These are phyloP conservation scores for Fusarium nisikadoi DNA, from an alignment of 2,329 filamentous ascomycete species.

Conservation along the genomic window DNA sequence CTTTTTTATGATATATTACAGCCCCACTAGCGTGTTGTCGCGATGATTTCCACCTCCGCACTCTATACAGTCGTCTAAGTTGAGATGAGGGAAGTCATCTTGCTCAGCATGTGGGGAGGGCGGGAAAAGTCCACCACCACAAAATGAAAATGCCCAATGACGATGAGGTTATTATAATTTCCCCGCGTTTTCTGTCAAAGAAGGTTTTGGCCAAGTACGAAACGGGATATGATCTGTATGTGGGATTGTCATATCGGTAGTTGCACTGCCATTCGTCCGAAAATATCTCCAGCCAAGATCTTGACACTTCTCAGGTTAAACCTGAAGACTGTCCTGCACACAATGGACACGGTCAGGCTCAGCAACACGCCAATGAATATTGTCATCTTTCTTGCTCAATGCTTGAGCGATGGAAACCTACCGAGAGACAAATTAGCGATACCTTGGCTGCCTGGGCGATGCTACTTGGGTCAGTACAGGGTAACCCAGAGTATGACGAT, in stretches of 20 bases:
- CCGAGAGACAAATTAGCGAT: not conserved
- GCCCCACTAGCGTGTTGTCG: not conserved
- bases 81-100: not conserved
- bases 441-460: not conserved
- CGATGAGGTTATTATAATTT: not conserved
- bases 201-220: not conserved
- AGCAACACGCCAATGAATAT: not conserved
- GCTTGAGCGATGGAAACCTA: not conserved
- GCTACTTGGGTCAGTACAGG: not conserved
- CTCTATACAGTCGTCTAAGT: not conserved
- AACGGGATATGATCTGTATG: not conserved
- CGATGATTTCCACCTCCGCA: not conserved
- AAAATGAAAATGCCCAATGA: not conserved
- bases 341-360: not conserved
- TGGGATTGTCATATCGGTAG: not conserved
- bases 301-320: not conserved
- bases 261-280: not conserved
- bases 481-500: not conserved
- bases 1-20: not conserved
- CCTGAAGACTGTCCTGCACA: not conserved
- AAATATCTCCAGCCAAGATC: not conserved
- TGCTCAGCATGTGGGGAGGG: not conserved
- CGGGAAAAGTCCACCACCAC: not conserved
- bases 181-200: not conserved
- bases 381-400: not conserved